Evolutionary conservation across 768 basidiomycete genomes (phyloP).

Genomic region (Cyathus striatus): DNA sequence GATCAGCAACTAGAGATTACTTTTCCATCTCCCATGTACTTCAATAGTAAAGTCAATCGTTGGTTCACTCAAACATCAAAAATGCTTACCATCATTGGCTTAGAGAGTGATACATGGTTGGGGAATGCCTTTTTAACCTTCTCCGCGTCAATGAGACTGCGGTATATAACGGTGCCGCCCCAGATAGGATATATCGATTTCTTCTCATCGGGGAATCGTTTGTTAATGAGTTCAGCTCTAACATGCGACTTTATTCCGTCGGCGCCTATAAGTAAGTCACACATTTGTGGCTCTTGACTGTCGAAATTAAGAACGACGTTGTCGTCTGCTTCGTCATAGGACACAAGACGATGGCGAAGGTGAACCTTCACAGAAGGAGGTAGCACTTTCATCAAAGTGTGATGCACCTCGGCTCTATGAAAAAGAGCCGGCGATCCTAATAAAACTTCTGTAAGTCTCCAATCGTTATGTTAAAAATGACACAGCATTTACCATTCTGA

Average conservation of each 20-base stretch:
- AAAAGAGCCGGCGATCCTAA: too few species aligned
- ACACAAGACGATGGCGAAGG: neutral
- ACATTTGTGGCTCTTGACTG: neutral
- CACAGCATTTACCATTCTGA: neutral
- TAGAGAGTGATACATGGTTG: neutral
- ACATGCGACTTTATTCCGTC: slow-evolving; percentile 1
- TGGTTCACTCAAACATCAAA: neutral
- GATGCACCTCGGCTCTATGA: slow-evolving; percentile 1
- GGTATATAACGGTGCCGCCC: neutral
- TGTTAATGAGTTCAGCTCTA: neutral
- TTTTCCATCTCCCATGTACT: neutral
- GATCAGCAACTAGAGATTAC: neutral
- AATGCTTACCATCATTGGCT: neutral
- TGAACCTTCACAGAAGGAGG: neutral
- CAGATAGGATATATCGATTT: slow-evolving; percentile 1
- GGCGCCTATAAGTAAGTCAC: slow-evolving; percentile 1
- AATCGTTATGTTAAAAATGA: neutral
- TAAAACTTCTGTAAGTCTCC: too few species aligned
- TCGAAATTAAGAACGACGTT: neutral
- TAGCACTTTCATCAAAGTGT: neutral
- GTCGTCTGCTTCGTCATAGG: neutral
- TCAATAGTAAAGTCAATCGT: neutral
- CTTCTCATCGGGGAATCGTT: neutral
- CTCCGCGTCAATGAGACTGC: neutral
- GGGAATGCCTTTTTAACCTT: neutral